Conservation (phyloP, 2,329 filamentous ascomycete genomes). For the Penicillium brevicompactum region DNA sequence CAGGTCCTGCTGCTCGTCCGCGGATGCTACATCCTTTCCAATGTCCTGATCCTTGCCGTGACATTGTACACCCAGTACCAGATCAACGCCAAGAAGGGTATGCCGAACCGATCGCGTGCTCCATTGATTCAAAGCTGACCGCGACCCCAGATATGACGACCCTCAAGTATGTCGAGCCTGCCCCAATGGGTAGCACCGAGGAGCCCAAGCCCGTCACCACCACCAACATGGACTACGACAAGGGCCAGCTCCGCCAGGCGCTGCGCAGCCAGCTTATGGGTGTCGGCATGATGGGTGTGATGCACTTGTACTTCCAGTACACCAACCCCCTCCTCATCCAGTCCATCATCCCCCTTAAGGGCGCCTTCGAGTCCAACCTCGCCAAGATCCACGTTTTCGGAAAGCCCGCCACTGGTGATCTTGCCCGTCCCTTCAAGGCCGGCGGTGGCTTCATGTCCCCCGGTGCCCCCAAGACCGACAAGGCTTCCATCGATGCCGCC, state of each 20-base stretch:
- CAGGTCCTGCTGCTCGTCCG: conserved; percentile 66
- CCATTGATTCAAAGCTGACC: not conserved
- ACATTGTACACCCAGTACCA: conserved; percentile 82
- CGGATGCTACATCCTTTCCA: conserved; percentile 66
- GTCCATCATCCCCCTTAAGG: conserved; percentile 97
- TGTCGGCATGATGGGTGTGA: conserved; percentile 95
- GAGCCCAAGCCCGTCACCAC: conserved; percentile 96
- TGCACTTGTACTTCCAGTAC: conserved; percentile 99
- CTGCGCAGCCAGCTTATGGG: conserved; percentile 95
- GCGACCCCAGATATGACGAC: conserved; percentile 78
- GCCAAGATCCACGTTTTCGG: conserved; percentile 94
- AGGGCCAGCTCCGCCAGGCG: conserved; percentile 76
- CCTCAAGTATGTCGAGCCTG: conserved; percentile 96
- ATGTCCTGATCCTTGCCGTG: conserved; percentile 80
- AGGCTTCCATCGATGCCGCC: conserved; percentile 66
- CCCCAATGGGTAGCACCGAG: conserved; percentile 88
- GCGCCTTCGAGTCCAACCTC: conserved; percentile 90
- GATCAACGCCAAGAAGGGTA: conserved; percentile 98
- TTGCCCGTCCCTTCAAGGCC: conserved; percentile 95
- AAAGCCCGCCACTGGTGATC: conserved; percentile 80
- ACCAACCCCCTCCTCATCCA: conserved; percentile 99
- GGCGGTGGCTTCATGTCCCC: conserved; percentile 75
- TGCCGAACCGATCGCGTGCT: conserved; percentile 29
- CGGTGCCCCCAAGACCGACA: conserved; percentile 81
- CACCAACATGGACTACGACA: conserved; percentile 93